Evolutionary conservation across 2,329 filamentous ascomycete species (phyloP).

Genomic region (Anthostomella pinea): DNA sequence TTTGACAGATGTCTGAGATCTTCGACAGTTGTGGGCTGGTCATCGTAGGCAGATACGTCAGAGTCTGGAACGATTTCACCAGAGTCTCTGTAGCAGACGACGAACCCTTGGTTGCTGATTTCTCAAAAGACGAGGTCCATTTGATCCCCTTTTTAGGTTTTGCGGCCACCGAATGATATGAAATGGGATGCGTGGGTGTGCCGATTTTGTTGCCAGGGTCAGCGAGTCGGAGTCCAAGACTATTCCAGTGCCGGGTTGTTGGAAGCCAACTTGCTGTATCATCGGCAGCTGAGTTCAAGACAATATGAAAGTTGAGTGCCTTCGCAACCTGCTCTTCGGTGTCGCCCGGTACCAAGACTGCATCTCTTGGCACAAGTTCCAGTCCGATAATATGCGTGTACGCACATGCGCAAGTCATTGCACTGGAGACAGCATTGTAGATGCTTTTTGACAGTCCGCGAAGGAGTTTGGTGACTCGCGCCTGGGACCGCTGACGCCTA

Average conservation of each 20-base stretch:
- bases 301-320: not conserved
- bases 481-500: slow-evolving; percentile 2
- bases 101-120: too few species aligned
- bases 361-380: slow-evolving; percentile 1
- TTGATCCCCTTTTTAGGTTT: not conserved
- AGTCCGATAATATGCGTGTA: slow-evolving; percentile 4
- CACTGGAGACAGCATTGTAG: not conserved
- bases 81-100: too few species aligned
- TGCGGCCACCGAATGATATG: not conserved
- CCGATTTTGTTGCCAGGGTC: too few species aligned
- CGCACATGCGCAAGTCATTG: slow-evolving; percentile 1
- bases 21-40: not conserved
- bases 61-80: too few species aligned
- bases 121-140: not conserved
- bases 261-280: too few species aligned
- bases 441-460: slow-evolving; percentile 1
- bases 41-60: too few species aligned
- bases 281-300: not conserved
- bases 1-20: slow-evolving; percentile 2
- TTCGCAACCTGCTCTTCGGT: not conserved
- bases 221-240: too few species aligned
- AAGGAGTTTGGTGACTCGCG: slow-evolving; percentile 2
- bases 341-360: not conserved
- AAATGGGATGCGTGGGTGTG: too few species aligned
- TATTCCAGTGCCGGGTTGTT: too few species aligned